Percentiles rank a stretch among this genome's conserved stretches.
Conservation (phyloP, 2,329 filamentous ascomycete genomes). For the Westerdykella sp. region DNA sequence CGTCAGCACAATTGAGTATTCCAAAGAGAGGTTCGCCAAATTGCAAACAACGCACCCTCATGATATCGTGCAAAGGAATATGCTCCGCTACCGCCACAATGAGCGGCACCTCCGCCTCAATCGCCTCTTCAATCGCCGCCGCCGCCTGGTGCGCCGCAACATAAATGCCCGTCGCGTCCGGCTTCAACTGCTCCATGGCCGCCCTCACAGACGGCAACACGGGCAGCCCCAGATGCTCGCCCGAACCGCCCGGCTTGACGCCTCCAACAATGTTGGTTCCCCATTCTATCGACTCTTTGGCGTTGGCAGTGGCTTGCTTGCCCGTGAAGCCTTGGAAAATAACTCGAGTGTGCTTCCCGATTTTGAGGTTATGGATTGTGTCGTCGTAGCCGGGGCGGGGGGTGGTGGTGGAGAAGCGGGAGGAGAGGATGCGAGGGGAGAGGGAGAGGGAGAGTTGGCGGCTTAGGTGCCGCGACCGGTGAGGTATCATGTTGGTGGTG, state of each 20-base stretch:
- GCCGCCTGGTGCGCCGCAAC: slow-evolving; percentile 70
- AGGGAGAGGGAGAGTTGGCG: slow-evolving; percentile 3
- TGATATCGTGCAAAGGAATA: slow-evolving; percentile 70
- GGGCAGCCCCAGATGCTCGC: slow-evolving; percentile 67
- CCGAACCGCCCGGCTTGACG: slow-evolving; percentile 63
- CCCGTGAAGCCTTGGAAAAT: slow-evolving; percentile 69
- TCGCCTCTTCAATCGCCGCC: slow-evolving; percentile 70
- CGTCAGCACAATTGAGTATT: no score
- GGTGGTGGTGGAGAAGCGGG: slow-evolving; percentile 25
- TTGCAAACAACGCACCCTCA: slow-evolving; percentile 52
- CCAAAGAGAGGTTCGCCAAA: no score
- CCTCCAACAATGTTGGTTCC: slow-evolving; percentile 76
- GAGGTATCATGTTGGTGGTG: slow-evolving; percentile 6
- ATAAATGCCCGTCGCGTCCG: slow-evolving; percentile 73
- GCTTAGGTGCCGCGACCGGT: slow-evolving; percentile 6
- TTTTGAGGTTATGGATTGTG: slow-evolving; percentile 60
- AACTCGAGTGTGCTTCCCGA: slow-evolving; percentile 60
- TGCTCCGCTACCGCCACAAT: slow-evolving; percentile 76
- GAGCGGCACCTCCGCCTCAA: slow-evolving; percentile 70
- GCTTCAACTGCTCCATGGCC: slow-evolving; percentile 64
- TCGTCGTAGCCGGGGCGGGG: slow-evolving; percentile 48
- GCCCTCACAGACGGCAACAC: slow-evolving; percentile 62
- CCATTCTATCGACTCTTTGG: slow-evolving; percentile 68
- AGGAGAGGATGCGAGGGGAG: slow-evolving; percentile 6
- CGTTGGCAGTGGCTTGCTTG: slow-evolving; percentile 65